These are phyloP conservation scores for Mortierella hygrophila DNA, from an alignment of 192 early-diverging fungal species.

Conservation along the genomic window DNA sequence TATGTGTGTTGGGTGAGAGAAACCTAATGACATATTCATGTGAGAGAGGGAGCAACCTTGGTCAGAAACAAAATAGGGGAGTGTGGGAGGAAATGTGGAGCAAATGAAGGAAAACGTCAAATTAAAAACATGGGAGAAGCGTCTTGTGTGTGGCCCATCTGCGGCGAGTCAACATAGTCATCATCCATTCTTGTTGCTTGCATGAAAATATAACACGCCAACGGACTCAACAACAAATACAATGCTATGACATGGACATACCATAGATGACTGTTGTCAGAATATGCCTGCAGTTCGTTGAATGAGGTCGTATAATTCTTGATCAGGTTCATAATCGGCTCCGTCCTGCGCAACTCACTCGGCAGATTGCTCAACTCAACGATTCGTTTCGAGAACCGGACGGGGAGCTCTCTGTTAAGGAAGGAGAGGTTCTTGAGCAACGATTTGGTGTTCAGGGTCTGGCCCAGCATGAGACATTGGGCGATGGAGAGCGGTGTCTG, in stretches of 20 bases:
- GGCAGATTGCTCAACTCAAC: conserved; percentile 35
- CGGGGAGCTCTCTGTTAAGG: conserved; percentile 42
- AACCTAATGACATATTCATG: conserved; percentile 21
- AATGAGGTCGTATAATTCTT: conserved; percentile 39
- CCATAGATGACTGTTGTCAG: conserved; percentile 37
- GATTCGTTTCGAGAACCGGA: conserved; percentile 46
- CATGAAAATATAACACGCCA: not conserved
- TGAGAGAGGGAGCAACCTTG: not conserved
- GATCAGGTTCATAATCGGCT: conserved; percentile 41
- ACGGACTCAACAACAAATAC: not conserved
- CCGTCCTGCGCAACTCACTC: conserved; percentile 25
- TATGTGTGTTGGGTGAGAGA: conserved; percentile 28
- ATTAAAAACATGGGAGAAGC: not conserved
- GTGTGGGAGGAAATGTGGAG: conserved; percentile 13
- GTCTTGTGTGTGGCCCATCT: not conserved
- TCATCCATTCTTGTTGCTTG: not conserved
- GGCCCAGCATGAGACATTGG: conserved; percentile 41
- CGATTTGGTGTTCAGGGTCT: conserved; percentile 34
- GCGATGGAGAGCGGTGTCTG: conserved; percentile 50
- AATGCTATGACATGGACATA: not conserved
- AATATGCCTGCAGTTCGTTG: conserved; percentile 33
- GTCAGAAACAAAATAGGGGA: not conserved
- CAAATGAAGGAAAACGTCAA: not conserved
- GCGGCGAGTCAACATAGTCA: not conserved
- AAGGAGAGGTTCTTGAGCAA: conserved; percentile 47